Percentiles rank a stretch among this genome's conserved stretches.
Evolutionary conservation across 495 filamentous ascomycete species (phyloP).

Genomic region (Xylaria intraflava): DNA sequence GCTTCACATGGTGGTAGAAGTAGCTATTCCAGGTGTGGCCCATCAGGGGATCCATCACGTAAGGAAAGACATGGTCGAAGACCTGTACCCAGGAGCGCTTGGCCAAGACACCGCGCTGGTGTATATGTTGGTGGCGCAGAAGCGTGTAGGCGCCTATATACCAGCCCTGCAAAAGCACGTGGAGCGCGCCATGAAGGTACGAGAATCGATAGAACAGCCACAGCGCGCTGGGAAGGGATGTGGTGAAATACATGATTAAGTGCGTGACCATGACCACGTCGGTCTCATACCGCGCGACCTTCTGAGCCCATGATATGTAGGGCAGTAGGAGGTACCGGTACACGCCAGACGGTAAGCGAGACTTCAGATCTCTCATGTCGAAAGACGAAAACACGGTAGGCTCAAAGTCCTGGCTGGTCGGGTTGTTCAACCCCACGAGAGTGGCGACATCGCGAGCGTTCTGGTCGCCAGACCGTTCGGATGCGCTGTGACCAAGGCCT

Average conservation of each 20-base stretch:
- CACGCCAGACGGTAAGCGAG: slow-evolving; percentile 26
- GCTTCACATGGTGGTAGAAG: slow-evolving; percentile 79
- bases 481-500: slow-evolving; percentile 1
- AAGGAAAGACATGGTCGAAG: slow-evolving; percentile 61
- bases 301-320: slow-evolving; percentile 49
- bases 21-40: slow-evolving; percentile 82
- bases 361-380: slow-evolving; percentile 25
- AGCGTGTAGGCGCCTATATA: slow-evolving; percentile 69
- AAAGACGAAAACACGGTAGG: slow-evolving; percentile 36
- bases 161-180: slow-evolving; percentile 54
- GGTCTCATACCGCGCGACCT: slow-evolving; percentile 51
- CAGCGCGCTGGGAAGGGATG: slow-evolving; percentile 59
- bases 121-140: slow-evolving; percentile 79
- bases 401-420: slow-evolving; percentile 29
- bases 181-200: slow-evolving; percentile 56
- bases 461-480: slow-evolving; percentile 4
- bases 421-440: slow-evolving; percentile 50
- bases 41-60: slow-evolving; percentile 65
- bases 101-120: slow-evolving; percentile 62
- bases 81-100: slow-evolving; percentile 21
- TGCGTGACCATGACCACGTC: slow-evolving; percentile 76
- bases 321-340: slow-evolving; percentile 46
- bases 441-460: slow-evolving; percentile 26
- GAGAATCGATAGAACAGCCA: slow-evolving; percentile 59
- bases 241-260: slow-evolving; percentile 62